Base-by-base conservation (phyloP, 768 basidiomycete genomes). In the Heimioporus sp. region DNA sequence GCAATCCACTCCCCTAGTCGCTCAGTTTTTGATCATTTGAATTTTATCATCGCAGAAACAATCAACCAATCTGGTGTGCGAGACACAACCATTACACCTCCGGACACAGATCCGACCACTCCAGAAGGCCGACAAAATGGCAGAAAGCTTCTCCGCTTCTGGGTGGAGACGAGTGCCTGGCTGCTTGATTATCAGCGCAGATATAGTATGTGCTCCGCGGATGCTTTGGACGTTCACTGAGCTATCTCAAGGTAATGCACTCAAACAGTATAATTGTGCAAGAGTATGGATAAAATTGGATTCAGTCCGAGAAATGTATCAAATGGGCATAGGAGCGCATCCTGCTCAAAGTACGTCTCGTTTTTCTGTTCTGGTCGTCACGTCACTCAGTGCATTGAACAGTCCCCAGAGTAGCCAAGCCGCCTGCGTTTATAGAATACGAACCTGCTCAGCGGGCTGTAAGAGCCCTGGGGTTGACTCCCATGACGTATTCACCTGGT, bases 101-200 rank as follows among this genome's bases (percentile, higher is more conserved):
- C 87, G 0, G 39, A 66, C 6, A 81, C 82, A 4, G 81, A 87
- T 52, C 59, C 73, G 15, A 60, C 48, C 10, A 75, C 73, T 10
- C 60, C 69, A 10, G 68, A 73, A 36, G 85, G 84, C 16, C 76
- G 69, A 51, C 72, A 74, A 49, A 80, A 76, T 54, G 77, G 84
- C 5, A 77, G 78, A 20, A 85, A 77, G 61, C 76, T 92, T 4
- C 75, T 92, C 43, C 80, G 91, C 32, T 87, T 85, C 28, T 92
- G 91, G 91, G 77, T 90, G 16, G 91, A 93, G 64, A 68, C 86
- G 9, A 71, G 78, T 37, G 79, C 87, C 4, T 92, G 84, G 83
- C 59, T 85, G 17, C 69, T 74, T 5, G 80, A 88, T 48, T 89
- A 77, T 56, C 76, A 73, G 48, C 77, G 75, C 34, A 63, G 71